Evolutionary conservation across 805 yeast species (phyloP).

Genomic region (Tanozyma kutaoensis): DNA sequence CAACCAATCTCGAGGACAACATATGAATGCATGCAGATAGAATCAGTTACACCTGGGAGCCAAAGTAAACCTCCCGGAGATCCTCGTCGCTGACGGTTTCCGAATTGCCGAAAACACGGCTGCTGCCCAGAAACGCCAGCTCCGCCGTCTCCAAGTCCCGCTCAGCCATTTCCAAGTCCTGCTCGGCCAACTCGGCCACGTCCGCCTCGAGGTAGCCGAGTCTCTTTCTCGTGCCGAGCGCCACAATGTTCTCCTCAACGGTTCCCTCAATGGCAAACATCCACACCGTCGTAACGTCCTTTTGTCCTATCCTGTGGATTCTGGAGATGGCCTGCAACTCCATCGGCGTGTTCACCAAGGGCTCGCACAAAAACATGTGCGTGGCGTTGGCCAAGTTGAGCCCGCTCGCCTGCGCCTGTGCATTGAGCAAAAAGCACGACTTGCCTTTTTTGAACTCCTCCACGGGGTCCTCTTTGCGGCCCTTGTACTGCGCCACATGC

Average conservation of each 20-base stretch:
- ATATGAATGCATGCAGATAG: too few relatives aligned
- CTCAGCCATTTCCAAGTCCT: too few relatives aligned
- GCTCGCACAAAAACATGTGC: constrained; percentile 87
- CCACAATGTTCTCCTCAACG: constrained; percentile 79
- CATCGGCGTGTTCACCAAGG: constrained; percentile 73
- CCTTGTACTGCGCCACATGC: constrained; percentile 2
- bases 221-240: constrained; percentile 52
- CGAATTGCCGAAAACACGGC: too few relatives aligned
- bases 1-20: too few relatives aligned
- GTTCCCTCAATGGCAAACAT: constrained; percentile 73
- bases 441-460: constrained; percentile 46
- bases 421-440: constrained; percentile 67
- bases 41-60: too few relatives aligned
- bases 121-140: too few relatives aligned
- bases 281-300: constrained; percentile 76
- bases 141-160: too few relatives aligned
- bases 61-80: too few relatives aligned
- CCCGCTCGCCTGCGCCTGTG: constrained; percentile 83
- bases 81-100: too few relatives aligned
- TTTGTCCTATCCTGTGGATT: constrained; percentile 87
- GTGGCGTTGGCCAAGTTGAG: constrained; percentile 84
- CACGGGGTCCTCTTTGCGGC: constrained; percentile 10
- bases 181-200: not conserved
- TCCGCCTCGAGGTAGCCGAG: constrained; percentile 19
- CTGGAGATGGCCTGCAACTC: constrained; percentile 90